Base-by-base conservation (phyloP, 1,284 basidiomycete genomes). In the Neonothopanus nambi region DNA sequence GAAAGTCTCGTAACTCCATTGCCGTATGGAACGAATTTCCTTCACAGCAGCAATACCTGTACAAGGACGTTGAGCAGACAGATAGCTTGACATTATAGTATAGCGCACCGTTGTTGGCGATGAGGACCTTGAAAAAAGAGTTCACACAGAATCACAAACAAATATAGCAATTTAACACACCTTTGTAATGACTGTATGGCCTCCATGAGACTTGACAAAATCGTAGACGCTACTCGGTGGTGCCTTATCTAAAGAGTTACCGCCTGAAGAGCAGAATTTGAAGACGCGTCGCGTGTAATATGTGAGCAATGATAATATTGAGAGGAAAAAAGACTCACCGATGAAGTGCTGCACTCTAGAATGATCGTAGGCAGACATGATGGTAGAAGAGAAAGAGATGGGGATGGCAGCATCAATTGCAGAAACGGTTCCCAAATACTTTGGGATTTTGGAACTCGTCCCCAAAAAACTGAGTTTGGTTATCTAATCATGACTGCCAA, bases 1-100 rank as follows among this genome's bases (percentile, higher is more conserved):
- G 72, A 99, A 99, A 0, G 95, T 97, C 76, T 99, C 97, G 77
- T 99, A 99, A 63, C 93, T 95, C 97, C 97, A 99, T 85, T 98
- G 96, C 60, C 97, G 85, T 64, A 99, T 91, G 46, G 97, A 99
- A 52, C 97, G 88, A 66, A 99, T 99, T 74, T 99, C 96, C 74
- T 99, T 99, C 50, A 99, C 97, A 55, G 96, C 97, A 48, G 95
- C 97, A 67, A 99, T 99, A 83, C 93, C 93, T 89, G 60, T 9
- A 20, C 46, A 33, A 51, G 51, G 40, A 48, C 11, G 12, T 65
- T 42, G 66, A 59, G 57, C 64, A 66, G 67, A 54, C 38, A 20
- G 39, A 57, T 4, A 9, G 8, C 52, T 53, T 38, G 35, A 3
- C 3, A 42, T 36, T 54, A 52, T n/a, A 12, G 38, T 49, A 36